Evolutionary conservation across 2,329 filamentous ascomycete genomes (phyloP), one percentile per base, ranked within the genome.

Genomic region (Penicillium sumatraense): DNA sequence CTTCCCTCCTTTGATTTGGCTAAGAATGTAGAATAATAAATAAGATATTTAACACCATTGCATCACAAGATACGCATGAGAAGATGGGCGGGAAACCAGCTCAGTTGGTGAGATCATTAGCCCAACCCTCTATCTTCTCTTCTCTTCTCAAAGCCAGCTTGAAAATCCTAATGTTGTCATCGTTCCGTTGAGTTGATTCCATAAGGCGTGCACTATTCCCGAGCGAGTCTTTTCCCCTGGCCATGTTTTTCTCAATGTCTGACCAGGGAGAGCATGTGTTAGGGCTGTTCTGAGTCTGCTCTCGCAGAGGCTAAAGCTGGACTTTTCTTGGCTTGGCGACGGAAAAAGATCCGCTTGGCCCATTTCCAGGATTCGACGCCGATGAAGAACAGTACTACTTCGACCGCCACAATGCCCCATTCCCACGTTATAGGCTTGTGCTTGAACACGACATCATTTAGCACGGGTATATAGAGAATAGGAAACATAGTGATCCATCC

Each of bases 301-400:
- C 35, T 38, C 35, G 14, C 35, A 14, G 31, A 35, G 13, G 31
- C 31, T 35, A 35, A 35, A 35, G 13, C 31, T 35, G 31, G 31
- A 38, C 35, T 20, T 38, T 53, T 64, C 16, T 51, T 49, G 2
- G 50, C 62, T 54, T 60, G 60, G 2, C 71, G 68, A 14, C 81
- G 72, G 62, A 83, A 79, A 59, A 76, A 84, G n/a, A 80, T 66
- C 1, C 88, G 76, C 77, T 91, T 91, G 9, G 65, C 75, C 79
- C 81, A 89, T 71, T 90, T 90, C 83, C 86, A 91, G 0, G 72
- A 54, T 71, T 91, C 88, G 0, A 85, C 79, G 0, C 86, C 86
- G 0, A 77, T 64, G 65, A 90, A 84, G 75, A 90, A 91, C 3
- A 89, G 64, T 0, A 81, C 67, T 0, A 83, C 78, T 18, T 81